These are phyloP conservation scores for Dalbergia oliveri DNA, from an alignment of 306 rosid genomes.

Conservation along the genomic window DNA sequence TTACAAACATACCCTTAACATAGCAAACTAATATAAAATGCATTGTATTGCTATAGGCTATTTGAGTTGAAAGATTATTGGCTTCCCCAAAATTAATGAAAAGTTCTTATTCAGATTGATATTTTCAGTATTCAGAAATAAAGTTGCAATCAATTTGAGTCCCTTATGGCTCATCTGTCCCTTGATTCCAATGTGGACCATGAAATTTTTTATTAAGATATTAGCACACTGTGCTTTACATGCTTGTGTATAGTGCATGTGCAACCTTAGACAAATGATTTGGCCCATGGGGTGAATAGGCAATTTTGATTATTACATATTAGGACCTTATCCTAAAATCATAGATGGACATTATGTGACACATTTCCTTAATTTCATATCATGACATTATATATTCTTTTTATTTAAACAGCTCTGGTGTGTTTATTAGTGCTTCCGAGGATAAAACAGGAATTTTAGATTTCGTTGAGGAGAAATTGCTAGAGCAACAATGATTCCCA, in stretches of 20 bases:
- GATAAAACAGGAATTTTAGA: constrained; percentile 75
- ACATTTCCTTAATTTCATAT: constrained; percentile 33
- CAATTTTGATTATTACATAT: constrained; percentile 25
- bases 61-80: constrained; percentile 23
- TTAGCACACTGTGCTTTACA: neutral
- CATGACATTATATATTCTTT: constrained; percentile 28
- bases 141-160: constrained; percentile 34
- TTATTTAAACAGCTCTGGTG: constrained; percentile 74
- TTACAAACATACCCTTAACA: too few species aligned
- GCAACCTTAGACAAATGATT: constrained; percentile 33
- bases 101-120: constrained; percentile 24
- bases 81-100: constrained; percentile 4
- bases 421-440: constrained; percentile 79
- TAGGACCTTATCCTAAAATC: constrained; percentile 27
- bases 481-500: constrained; percentile 87
- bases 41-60: constrained; percentile 2
- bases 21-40: constrained; percentile 16
- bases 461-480: constrained; percentile 86
- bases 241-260: constrained; percentile 9
- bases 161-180: constrained; percentile 16
- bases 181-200: constrained; percentile 22
- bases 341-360: constrained; percentile 32
- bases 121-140: constrained; percentile 42
- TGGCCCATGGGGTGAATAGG: constrained; percentile 23
- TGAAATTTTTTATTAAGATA: constrained; percentile 9